Evolutionary conservation across 352 stramenopile genomes (phyloP).

Genomic region (Phytophthora kernoviae): DNA sequence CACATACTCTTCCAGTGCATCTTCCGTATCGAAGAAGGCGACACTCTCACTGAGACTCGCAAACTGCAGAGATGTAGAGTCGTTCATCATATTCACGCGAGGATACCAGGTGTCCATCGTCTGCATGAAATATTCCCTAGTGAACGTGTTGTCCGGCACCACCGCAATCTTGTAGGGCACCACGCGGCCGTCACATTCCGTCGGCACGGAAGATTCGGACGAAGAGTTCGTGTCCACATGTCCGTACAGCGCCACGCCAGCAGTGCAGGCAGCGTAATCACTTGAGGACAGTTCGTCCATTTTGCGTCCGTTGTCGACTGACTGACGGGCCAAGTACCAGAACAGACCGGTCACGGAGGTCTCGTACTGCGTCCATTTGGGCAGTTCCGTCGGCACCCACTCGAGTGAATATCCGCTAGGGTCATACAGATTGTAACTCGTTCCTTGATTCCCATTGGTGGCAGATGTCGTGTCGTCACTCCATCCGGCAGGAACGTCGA

Average conservation of each 20-base stretch:
- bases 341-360: conserved; percentile 59
- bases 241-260: conserved; percentile 36
- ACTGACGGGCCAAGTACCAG: conserved; percentile 43
- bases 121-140: conserved; percentile 61
- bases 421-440: conserved; percentile 53
- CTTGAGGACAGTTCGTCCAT: conserved; percentile 43
- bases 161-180: conserved; percentile 66
- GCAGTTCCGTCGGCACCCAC: conserved; percentile 31
- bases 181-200: conserved; percentile 38
- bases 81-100: conserved; percentile 49
- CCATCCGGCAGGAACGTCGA: conserved; percentile 56
- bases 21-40: conserved; percentile 47
- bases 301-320: conserved; percentile 31
- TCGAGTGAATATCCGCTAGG: conserved; percentile 29
- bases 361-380: conserved; percentile 53
- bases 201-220: conserved; percentile 36
- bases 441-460: conserved; percentile 13
- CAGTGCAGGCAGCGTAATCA: conserved; percentile 33
- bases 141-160: conserved; percentile 54
- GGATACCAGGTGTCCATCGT: conserved; percentile 64
- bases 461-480: conserved; percentile 23
- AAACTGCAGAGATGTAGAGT: conserved; percentile 29
- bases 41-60: conserved; percentile 53
- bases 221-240: conserved; percentile 39
- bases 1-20: conserved; percentile 52